A percentile compares a stretch with the other conserved stretches of the same genome.
phyloP scores from a whole-genome alignment of 768 basidiomycete genomes.

The Nidularia sp. region DNA sequence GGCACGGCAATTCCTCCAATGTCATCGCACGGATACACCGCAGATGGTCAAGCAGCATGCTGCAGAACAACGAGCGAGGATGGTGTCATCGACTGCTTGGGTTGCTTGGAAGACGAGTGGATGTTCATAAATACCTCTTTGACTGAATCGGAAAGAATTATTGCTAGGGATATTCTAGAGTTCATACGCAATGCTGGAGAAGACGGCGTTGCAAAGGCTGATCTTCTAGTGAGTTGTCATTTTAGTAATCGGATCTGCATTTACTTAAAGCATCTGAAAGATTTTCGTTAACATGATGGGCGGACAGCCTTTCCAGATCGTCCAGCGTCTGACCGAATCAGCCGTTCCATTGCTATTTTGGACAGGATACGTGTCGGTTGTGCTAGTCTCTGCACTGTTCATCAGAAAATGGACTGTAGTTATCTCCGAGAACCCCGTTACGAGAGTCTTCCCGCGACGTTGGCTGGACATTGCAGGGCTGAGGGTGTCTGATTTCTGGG shows the following conservation, averaged over 20 bases:
- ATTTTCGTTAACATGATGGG: constrained; percentile 12
- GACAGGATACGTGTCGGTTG: constrained; percentile 54
- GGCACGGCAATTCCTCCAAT: constrained; percentile 14
- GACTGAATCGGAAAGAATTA: constrained; percentile 19
- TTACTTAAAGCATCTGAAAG: constrained; percentile 3
- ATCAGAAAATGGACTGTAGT: constrained; percentile 53
- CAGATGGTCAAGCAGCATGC: constrained; percentile 39
- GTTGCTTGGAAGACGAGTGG: constrained; percentile 42
- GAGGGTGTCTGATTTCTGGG: constrained; percentile 62
- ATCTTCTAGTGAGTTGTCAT: constrained; percentile 28
- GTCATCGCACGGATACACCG: constrained; percentile 38
- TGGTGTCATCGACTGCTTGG: constrained; percentile 38
- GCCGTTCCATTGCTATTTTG: constrained; percentile 59
- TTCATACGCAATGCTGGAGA: constrained; percentile 28
- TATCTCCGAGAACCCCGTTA: constrained; percentile 39
- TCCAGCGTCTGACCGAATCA: constrained; percentile 39
- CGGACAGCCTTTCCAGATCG: constrained; percentile 21
- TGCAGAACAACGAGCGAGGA: constrained; percentile 32
- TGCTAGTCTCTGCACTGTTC: constrained; percentile 53
- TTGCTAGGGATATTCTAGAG: constrained; percentile 29
- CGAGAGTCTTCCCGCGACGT: constrained; percentile 59
- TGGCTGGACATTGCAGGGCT: constrained; percentile 74
- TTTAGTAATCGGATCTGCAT: not conserved
- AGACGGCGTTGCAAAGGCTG: constrained; percentile 32
- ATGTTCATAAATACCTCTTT: constrained; percentile 19